phyloP scores from a whole-genome alignment of 1,284 basidiomycete species.

The Ceratobasidium sp. region DNA sequence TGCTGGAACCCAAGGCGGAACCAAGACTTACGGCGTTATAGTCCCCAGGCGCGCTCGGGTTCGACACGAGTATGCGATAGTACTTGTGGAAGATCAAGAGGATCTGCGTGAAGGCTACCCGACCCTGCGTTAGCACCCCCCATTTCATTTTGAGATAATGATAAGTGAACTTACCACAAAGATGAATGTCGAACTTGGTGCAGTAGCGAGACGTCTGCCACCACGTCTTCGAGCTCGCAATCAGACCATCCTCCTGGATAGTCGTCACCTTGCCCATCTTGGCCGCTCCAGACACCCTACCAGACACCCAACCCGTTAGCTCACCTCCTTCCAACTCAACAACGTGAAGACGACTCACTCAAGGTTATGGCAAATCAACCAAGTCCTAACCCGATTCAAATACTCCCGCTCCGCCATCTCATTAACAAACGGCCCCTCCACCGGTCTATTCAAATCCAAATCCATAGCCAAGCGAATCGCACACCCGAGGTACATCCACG shows the following conservation, averaged over 20 bases:
- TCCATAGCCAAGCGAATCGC: constrained; percentile 89
- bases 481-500: constrained; percentile 84
- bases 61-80: not conserved
- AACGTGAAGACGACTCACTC: not conserved
- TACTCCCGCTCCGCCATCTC: constrained; percentile 83
- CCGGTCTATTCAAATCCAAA: constrained; percentile 82
- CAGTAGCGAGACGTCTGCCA: too few relatives aligned
- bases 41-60: constrained; percentile 6
- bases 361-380: constrained; percentile 91
- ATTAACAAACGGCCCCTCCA: constrained; percentile 70
- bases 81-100: constrained; percentile 43
- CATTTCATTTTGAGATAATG: constrained; percentile 26
- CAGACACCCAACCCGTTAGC: not conserved
- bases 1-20: not conserved
- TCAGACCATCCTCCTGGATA: constrained; percentile 87
- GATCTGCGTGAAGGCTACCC: constrained; percentile 38
- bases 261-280: constrained; percentile 90
- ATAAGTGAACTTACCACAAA: constrained; percentile 74
- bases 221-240: constrained; percentile 81
- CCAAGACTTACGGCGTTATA: constrained; percentile 6
- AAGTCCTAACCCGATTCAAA: constrained; percentile 82
- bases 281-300: constrained; percentile 78
- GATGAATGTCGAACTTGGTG: too few relatives aligned
- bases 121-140: not conserved
- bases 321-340: not conserved